Evolutionary conservation across 371 early-diverging fungal species (phyloP), one percentile per base, ranked within the genome.

Genomic region (Mucor sp.): DNA sequence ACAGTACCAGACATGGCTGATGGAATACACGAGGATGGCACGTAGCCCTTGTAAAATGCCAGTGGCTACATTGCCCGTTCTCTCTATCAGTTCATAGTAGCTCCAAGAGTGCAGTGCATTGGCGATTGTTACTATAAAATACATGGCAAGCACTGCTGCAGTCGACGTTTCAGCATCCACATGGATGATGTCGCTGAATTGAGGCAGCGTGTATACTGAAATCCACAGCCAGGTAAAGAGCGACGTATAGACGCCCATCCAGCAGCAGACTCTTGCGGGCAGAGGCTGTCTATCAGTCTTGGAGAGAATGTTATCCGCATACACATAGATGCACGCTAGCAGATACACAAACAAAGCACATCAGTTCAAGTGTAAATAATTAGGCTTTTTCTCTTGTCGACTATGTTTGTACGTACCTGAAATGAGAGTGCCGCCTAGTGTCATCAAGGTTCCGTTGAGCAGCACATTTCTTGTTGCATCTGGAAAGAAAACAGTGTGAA

Each of bases 41-140:
- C 92, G 77, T 15, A 93, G 60, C 1, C 90, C 90, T 76, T 91
- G 90, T 58, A 93, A 67, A 63, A 92, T 85, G 12, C 92, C 89
- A 12, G 85, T 85, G 0, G 89, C 87, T 15, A 89, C 83, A 85
- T 76, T 86, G 63, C 69, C 82, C 64, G 81, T 83, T 53, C 74
- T 74, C 65, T 77, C 81, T 75, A 75, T 73, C 56, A 81, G 76
- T 60, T 82, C 80, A 37, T 82, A 82, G 55, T 82, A 82, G 48
- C 77, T 82, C 78, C 77, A 79, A n/a, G 83, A 70, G 62, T 82
- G 83, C 27, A 69, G 61, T 2, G 75, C 73, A 60, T 76, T 80
- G 23, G 75, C 68, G 7, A 78, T 12, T 8, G 66, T 65, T 8
- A 82, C 68, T 6, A 78, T n/a, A 12, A 59, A 55, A 59, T 82